Conservation (phyloP, 2,329 filamentous ascomycete species). For the Aspergillus ochraceus region DNA sequence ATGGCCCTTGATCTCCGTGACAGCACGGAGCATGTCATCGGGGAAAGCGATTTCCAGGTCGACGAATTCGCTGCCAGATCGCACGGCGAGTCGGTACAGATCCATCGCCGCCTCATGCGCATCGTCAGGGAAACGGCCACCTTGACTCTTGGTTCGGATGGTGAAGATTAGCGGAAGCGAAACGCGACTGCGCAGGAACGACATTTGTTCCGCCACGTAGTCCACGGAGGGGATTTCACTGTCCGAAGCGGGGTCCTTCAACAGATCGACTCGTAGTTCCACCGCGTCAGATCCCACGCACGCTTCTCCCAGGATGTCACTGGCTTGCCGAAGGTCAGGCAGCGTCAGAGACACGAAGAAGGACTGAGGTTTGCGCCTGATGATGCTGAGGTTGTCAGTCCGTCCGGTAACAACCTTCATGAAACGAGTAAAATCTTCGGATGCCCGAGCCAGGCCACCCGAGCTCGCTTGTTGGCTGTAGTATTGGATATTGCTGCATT, state of each 20-base stretch:
- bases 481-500: slow-evolving; percentile 94
- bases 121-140: slow-evolving; percentile 81
- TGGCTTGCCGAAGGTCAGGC: slow-evolving; percentile 66
- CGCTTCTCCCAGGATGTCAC: slow-evolving; percentile 67
- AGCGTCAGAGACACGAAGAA: slow-evolving; percentile 94
- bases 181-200: slow-evolving; percentile 70
- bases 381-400: slow-evolving; percentile 53
- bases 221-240: slow-evolving; percentile 65
- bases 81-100: slow-evolving; percentile 76
- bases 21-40: slow-evolving; percentile 67
- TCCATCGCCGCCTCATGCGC: slow-evolving; percentile 68
- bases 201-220: slow-evolving; percentile 78
- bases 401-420: slow-evolving; percentile 67
- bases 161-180: slow-evolving; percentile 88
- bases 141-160: slow-evolving; percentile 79
- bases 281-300: slow-evolving; percentile 88
- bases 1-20: slow-evolving; percentile 68
- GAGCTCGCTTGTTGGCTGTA: slow-evolving; percentile 70
- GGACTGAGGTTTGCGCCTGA: slow-evolving; percentile 67
- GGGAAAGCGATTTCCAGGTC: slow-evolving; percentile 90
- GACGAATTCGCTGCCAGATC: slow-evolving; percentile 86
- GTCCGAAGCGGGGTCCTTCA: slow-evolving; percentile 67
- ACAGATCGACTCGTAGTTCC: slow-evolving; percentile 87
- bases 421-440: slow-evolving; percentile 73
- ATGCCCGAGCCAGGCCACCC: slow-evolving; percentile 52